Percentiles rank a stretch among this genome's conserved stretches.
Conservation (phyloP, 83 land plant species). For the Picea abies region DNA sequence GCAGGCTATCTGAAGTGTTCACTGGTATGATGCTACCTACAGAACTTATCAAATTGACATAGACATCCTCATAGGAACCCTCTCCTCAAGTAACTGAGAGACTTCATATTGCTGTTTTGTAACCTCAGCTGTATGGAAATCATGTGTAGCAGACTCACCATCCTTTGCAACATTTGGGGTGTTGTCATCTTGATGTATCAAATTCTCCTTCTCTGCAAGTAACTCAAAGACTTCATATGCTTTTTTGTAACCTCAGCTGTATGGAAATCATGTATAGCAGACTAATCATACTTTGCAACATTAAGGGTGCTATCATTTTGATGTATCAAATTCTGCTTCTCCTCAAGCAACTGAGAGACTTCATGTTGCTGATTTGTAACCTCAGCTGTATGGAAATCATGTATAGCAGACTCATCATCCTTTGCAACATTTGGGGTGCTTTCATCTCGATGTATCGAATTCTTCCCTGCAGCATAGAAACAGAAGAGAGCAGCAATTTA, state of each 20-base stretch:
- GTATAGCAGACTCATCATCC: background rate
- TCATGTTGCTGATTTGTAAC: background rate
- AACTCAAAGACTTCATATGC: background rate
- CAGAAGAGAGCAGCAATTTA: background rate
- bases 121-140: background rate
- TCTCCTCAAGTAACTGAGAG: background rate
- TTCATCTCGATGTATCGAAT: too few species aligned
- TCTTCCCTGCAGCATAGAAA: background rate
- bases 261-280: background rate
- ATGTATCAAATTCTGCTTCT: too few species aligned
- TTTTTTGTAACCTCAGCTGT: background rate
- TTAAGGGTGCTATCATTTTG: background rate
- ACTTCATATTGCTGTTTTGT: background rate
- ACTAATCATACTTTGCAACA: background rate
- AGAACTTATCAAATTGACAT: background rate
- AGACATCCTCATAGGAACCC: background rate
- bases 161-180: background rate
- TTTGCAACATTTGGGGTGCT: background rate
- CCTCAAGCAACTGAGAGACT: background rate
- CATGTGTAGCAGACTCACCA: background rate
- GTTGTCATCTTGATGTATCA: too few species aligned
- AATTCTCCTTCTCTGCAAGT: background rate
- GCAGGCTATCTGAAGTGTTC: background rate
- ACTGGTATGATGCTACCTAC: background rate
- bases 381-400: background rate